Percentiles rank a stretch among this genome's conserved stretches.
These are phyloP conservation scores for Boletus huronensis DNA, from an alignment of 768 basidiomycete species.

Conservation along the genomic window DNA sequence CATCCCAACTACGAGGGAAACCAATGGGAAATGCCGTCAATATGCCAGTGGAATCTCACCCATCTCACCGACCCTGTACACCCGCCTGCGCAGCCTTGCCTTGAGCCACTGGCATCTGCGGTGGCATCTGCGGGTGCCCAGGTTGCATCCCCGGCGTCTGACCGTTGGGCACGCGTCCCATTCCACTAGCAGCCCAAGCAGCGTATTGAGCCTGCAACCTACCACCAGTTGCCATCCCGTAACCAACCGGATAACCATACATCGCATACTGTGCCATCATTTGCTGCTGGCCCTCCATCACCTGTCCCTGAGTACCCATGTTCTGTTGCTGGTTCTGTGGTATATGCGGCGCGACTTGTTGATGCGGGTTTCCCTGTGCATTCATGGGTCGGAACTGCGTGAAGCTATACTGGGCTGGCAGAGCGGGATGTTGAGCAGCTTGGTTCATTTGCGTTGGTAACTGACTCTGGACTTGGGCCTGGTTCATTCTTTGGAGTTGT, in stretches of 20 bases:
- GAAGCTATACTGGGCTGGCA: conserved; percentile 33
- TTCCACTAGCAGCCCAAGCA: conserved; percentile 20
- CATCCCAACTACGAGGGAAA: conserved; percentile 4
- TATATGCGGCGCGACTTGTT: conserved; percentile 22
- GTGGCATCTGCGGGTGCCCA: conserved; percentile 28
- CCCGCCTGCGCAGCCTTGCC: conserved; percentile 35
- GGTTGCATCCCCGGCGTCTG: conserved; percentile 30
- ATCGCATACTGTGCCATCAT: conserved; percentile 30
- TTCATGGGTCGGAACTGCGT: conserved; percentile 34
- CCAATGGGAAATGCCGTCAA: conserved; percentile 2
- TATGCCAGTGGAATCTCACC: background rate
- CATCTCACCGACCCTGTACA: conserved; percentile 33
- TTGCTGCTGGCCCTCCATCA: conserved; percentile 27
- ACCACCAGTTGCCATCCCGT: conserved; percentile 15
- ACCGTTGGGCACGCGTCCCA: conserved; percentile 24
- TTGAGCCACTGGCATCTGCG: conserved; percentile 30
- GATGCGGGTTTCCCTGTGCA: conserved; percentile 26
- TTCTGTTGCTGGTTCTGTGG: conserved; percentile 31
- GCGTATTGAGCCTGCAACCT: conserved; percentile 23
- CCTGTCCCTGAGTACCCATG: conserved; percentile 21
- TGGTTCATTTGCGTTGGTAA: conserved; percentile 26
- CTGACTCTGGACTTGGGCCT: conserved; percentile 26
- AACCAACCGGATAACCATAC: conserved; percentile 27
- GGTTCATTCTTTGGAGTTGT: conserved; percentile 16
- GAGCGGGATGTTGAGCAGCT: conserved; percentile 22